Evolutionary conservation across 805 yeast genomes (phyloP).

Genomic region (Yamadazyma tumulicola): DNA sequence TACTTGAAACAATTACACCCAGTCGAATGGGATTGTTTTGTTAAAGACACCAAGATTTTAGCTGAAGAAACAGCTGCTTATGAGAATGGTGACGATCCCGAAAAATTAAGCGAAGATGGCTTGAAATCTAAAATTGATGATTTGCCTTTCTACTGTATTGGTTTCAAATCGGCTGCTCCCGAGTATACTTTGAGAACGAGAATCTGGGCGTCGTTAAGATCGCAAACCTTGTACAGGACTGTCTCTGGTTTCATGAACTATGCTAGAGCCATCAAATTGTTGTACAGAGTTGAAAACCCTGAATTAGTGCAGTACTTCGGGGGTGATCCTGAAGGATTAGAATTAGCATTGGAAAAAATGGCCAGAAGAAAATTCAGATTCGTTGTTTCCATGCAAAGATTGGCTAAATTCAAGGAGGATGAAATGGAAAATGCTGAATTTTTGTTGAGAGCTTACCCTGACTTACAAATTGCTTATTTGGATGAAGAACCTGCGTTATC

Average conservation of each 20-base stretch:
- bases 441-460: constrained; percentile 75
- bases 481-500: constrained; percentile 47
- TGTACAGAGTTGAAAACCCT: constrained; percentile 45
- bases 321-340: constrained; percentile 95
- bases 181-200: constrained; percentile 57
- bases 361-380: constrained; percentile 62
- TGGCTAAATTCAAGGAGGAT: constrained; percentile 50
- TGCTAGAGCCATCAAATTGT: constrained; percentile 57
- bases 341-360: constrained; percentile 84
- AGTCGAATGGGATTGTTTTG: constrained; percentile 77
- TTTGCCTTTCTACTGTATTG: constrained; percentile 45
- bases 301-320: constrained; percentile 84
- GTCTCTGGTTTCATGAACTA: constrained; percentile 83
- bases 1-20: constrained; percentile 94
- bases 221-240: constrained; percentile 82
- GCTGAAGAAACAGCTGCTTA: constrained; percentile 51
- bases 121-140: constrained; percentile 38
- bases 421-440: constrained; percentile 59
- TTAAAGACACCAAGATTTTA: constrained; percentile 51
- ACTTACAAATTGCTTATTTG: constrained; percentile 81
- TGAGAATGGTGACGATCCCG: constrained; percentile 49
- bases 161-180: constrained; percentile 46
- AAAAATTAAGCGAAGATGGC: constrained; percentile 29
- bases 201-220: constrained; percentile 81
- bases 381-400: constrained; percentile 63